Evolutionary conservation across 257 asterid genomes (phyloP), one percentile per base, ranked within the genome.

Genomic region (Galeopsis tetrahit): DNA sequence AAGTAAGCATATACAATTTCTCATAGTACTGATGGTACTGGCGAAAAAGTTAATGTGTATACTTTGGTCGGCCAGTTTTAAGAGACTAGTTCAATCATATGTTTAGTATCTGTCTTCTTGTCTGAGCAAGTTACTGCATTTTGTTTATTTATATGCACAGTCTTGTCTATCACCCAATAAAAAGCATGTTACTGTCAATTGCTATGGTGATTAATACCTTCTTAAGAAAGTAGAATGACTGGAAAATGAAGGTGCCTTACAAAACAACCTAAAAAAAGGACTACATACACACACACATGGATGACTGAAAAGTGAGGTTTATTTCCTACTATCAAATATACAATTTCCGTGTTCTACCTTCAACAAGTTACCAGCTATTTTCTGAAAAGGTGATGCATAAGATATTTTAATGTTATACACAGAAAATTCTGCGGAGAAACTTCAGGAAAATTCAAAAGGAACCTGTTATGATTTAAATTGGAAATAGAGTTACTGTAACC

Each of bases 41-140:
- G 49, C 9, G 15, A 14, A 10, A 58, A 74, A 51, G 56, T 63
- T 63, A 63, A 38, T 36, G 4, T 21, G 53, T 40, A 56, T 15
- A 66, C 51, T 40, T 52, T 65, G 57, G 31, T 33, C 55, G 4
- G 36, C 28, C 59, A 59, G 60, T 33, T 59, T 59, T 71, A 48
- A 44, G 40, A 73, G 55, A 39, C 58, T 28, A 21, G 56, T 74
- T 28, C 49, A 15, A 43, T 10, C 40, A 7, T 55, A 57, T 75
- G 68, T 53, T 65, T 3, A 10, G 49, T n/a, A 31, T 74, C 57
- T 59, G 42, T 33, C 10, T 65, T 38, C 28, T 38, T 70, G 43
- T 60, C 44, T 63, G 51, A 10, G 66, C 8, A 10, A 15, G 70
- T 60, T 40, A 44, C 39, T 11, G 13, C 5, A 70, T n/a, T 13